phyloP scores from a whole-genome alignment of 2,329 filamentous ascomycete species.

The Ceratocystis papillata region DNA sequence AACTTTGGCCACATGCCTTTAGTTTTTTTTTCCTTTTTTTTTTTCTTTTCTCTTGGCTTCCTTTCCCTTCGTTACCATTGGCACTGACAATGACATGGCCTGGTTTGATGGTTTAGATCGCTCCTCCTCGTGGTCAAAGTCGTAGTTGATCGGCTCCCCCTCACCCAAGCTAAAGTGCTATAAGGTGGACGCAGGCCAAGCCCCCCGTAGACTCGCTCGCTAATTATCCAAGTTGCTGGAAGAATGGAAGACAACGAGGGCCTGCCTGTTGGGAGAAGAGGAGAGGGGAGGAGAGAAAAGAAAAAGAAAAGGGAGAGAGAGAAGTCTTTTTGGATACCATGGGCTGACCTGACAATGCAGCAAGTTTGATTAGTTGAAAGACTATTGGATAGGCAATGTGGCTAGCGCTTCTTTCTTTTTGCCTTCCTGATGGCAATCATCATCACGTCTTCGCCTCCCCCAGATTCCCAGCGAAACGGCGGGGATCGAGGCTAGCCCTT shows the following conservation, averaged over 20 bases:
- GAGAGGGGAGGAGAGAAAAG: background rate
- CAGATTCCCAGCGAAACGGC: constrained; percentile 2
- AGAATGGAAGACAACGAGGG: background rate
- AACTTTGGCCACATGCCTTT: background rate
- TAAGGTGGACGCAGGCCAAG: too few relatives aligned
- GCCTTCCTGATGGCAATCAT: background rate
- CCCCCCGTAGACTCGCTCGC: background rate
- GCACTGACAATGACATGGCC: too few relatives aligned
- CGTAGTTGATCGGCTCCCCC: background rate
- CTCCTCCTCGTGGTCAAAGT: background rate
- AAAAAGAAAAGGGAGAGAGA: background rate
- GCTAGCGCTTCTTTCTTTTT: background rate
- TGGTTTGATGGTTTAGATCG: background rate
- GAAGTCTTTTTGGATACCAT: background rate
- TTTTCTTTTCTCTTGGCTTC: background rate
- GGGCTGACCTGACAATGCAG: too few relatives aligned
- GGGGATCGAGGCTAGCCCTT: background rate
- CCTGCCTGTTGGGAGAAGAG: too few relatives aligned
- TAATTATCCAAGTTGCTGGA: background rate
- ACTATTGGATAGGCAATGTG: background rate
- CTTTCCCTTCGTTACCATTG: background rate
- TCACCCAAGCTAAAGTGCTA: too few relatives aligned
- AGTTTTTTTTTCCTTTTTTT: background rate
- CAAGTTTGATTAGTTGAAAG: background rate
- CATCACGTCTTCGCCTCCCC: constrained; percentile 2